A percentile compares a stretch with the other conserved stretches of the same genome.
Evolutionary conservation across 495 filamentous ascomycete genomes (phyloP).

Genomic region (Penicillium diatomitis): DNA sequence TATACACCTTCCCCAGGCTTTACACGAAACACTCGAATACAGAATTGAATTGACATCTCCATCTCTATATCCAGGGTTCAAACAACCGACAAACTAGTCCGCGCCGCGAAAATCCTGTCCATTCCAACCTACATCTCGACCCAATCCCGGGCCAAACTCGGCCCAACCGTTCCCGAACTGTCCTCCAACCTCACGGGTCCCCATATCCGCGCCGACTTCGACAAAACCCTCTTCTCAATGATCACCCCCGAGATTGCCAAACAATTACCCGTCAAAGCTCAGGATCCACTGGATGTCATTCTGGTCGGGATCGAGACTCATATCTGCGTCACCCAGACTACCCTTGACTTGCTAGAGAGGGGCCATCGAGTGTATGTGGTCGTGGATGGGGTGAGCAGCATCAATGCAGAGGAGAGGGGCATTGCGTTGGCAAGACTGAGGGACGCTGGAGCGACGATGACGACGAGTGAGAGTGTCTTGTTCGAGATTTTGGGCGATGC

Average conservation of each 20-base stretch:
- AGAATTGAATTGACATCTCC: not conserved
- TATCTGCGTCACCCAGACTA: constrained; percentile 91
- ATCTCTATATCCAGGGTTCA: constrained; percentile 10
- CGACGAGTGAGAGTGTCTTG: constrained; percentile 81
- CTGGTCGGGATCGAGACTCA: constrained; percentile 84
- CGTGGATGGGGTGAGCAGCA: constrained; percentile 84
- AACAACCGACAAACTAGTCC: constrained; percentile 35
- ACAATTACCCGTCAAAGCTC: constrained; percentile 16
- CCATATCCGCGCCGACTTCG: constrained; percentile 46
- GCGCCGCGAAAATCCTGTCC: constrained; percentile 47
- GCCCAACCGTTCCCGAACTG: constrained; percentile 67
- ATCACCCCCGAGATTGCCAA: constrained; percentile 39
- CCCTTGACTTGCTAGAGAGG: constrained; percentile 63
- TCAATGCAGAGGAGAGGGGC: constrained; percentile 70
- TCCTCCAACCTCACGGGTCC: constrained; percentile 25
- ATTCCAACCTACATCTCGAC: constrained; percentile 81
- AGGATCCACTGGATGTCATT: constrained; percentile 21
- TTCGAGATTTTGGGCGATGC: constrained; percentile 94
- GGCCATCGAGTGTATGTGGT: constrained; percentile 81
- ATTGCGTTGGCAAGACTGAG: constrained; percentile 70
- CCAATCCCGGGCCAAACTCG: constrained; percentile 66
- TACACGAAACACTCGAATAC: not conserved
- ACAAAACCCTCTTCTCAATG: constrained; percentile 94
- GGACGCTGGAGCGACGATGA: constrained; percentile 68
- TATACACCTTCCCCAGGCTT: not conserved